phyloP scores from a whole-genome alignment of 805 yeast species.

The Kodamaea laetipori region DNA sequence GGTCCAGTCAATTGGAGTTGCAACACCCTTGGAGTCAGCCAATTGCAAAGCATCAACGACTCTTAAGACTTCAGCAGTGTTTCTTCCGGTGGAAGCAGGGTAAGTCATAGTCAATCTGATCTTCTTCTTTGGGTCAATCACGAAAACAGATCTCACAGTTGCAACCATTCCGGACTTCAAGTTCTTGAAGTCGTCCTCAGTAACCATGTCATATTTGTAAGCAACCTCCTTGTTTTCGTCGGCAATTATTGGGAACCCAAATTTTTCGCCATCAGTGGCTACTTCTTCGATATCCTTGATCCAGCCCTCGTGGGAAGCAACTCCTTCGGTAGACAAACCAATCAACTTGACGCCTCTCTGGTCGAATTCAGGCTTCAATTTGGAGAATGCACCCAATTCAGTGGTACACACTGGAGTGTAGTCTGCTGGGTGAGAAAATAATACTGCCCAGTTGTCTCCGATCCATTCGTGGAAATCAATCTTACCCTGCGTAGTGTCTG shows the following conservation, averaged over 20 bases:
- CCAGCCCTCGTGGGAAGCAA: conserved; percentile 66
- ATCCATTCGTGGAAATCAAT: conserved; percentile 64
- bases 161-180: conserved; percentile 63
- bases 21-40: conserved; percentile 60
- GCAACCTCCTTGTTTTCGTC: conserved; percentile 66
- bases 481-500: conserved; percentile 64
- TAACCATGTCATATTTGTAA: conserved; percentile 66
- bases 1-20: conserved; percentile 75
- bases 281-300: conserved; percentile 71
- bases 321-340: conserved; percentile 67
- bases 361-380: conserved; percentile 67
- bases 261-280: conserved; percentile 51
- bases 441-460: conserved; percentile 63
- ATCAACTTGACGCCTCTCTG: conserved; percentile 65
- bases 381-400: conserved; percentile 75
- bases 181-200: conserved; percentile 67
- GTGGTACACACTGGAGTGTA: conserved; percentile 82
- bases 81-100: conserved; percentile 76
- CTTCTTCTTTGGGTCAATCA: conserved; percentile 67
- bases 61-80: conserved; percentile 72
- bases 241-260: conserved; percentile 68
- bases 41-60: conserved; percentile 70
- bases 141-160: conserved; percentile 71
- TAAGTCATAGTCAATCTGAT: conserved; percentile 64
- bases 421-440: conserved; percentile 77